Conservation (phyloP, 257 asterid species). For the Solanum sejunctum region DNA sequence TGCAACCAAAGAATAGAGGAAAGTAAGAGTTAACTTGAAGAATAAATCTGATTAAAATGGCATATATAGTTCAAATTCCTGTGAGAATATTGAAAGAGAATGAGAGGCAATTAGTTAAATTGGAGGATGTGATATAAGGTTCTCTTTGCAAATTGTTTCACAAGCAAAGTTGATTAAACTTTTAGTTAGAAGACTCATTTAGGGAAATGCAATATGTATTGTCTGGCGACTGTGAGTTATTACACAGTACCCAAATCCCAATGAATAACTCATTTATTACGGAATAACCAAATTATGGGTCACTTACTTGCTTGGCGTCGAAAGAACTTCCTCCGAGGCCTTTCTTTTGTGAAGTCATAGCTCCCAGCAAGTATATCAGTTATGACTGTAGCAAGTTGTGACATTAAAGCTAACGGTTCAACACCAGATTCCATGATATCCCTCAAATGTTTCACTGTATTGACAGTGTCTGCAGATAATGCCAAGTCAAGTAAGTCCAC, state of each 20-base stretch:
- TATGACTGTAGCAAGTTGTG: slow-evolving; percentile 93
- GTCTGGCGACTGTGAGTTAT: not conserved
- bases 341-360: slow-evolving; percentile 52
- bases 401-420: slow-evolving; percentile 93
- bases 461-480: slow-evolving; percentile 89
- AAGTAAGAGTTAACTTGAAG: not conserved
- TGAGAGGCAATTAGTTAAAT: not conserved
- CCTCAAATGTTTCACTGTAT: slow-evolving; percentile 88
- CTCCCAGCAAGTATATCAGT: slow-evolving; percentile 97
- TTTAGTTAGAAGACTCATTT: not conserved
- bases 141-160: not conserved
- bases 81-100: not conserved
- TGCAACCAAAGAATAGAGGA: slow-evolving; percentile 16
- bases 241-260: not conserved
- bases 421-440: slow-evolving; percentile 92
- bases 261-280: not conserved
- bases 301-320: slow-evolving; percentile 53
- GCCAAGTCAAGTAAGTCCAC: slow-evolving; percentile 94
- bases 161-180: not conserved
- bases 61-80: not conserved
- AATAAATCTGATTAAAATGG: not conserved
- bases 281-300: not conserved
- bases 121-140: not conserved
- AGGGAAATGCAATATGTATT: not conserved
- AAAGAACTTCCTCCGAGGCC: slow-evolving; percentile 75